Conservation (phyloP, 805 yeast genomes). For the Cyberlindnera bimundalis region DNA sequence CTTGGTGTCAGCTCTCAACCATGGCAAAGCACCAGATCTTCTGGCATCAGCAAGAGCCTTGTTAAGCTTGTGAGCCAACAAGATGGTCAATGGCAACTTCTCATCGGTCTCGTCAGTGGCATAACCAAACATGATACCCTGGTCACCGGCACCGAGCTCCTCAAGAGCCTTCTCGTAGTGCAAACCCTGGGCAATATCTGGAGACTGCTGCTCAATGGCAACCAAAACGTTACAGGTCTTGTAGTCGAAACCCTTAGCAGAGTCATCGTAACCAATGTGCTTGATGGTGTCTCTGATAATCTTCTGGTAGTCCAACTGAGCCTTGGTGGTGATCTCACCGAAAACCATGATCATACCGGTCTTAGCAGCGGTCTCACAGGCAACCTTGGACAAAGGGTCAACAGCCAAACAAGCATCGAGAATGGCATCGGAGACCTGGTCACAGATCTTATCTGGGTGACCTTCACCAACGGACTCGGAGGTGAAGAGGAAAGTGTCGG, state of each 20-base stretch:
- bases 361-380: constrained; percentile 98
- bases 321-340: constrained; percentile 98
- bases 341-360: constrained; percentile 99
- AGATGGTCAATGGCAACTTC: constrained; percentile 89
- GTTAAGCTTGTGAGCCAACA: constrained; percentile 94
- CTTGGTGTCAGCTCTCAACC: constrained; percentile 99
- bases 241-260: constrained; percentile 97
- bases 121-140: constrained; percentile 99
- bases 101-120: constrained; percentile 99
- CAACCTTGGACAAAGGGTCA: constrained; percentile 98
- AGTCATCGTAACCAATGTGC: constrained; percentile 95
- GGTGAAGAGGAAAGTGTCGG: constrained; percentile 59
- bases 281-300: constrained; percentile 97
- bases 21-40: constrained; percentile 88
- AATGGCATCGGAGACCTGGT: constrained; percentile 97
- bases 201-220: constrained; percentile 99
- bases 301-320: constrained; percentile 93
- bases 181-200: constrained; percentile 99
- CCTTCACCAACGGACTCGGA: constrained; percentile 94
- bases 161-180: constrained; percentile 94
- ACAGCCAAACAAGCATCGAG: constrained; percentile 94
- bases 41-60: constrained; percentile 96
- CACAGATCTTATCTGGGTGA: constrained; percentile 96
- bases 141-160: constrained; percentile 99
- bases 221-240: constrained; percentile 98